Evolutionary conservation across 2,329 filamentous ascomycete species (phyloP), one percentile per base, ranked within the genome.

Genomic region (Exophiala calicioides): DNA sequence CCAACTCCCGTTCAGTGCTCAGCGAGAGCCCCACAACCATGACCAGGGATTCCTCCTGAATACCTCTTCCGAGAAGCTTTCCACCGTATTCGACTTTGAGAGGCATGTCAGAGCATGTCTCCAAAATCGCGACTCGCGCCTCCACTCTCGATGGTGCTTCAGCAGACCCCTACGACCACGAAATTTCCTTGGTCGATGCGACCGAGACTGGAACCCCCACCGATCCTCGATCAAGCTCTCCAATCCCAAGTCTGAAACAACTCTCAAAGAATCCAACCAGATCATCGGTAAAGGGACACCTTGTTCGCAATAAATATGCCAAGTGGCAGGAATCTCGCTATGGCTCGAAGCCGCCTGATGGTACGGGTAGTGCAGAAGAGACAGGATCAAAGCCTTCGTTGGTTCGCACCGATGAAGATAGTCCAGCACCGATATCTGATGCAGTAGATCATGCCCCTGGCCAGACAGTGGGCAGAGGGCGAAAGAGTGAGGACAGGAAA

Each of bases 301-400:
- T 70, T 12, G 58, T 62, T 6, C 67, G 64, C 44, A 60, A 72
- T 26, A 75, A 72, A 60, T 75, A 74, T 45, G 68, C 69, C 13
- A 75, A 73, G 62, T 75, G 68, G 65, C 70, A 75, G 71, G 63
- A 83, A 65, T 61, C 83, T 62, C 63, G 78, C 71, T 56, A 81
- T 65, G 44, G 24, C 13, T 44, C 50, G 13, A 47, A 53, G 19
- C 16, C 36, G 7, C n/a, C n/a, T n/a, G n/a, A n/a, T n/a, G 26
- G 21, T 20, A 51, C 42, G 13, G 9, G 44, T 15, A 44, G 24
- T 3, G 37, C 38, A 12, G 34, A 50, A 12, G 45, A 43, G 21
- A 18, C 12, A 12, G 32, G 20, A 18, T 44, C 38, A 18, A 31
- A 42, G 20, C 18, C 43, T 10, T 29, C 18, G n/a, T 47, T 37